A percentile compares a stretch with the other conserved stretches of the same genome.
Conservation (phyloP, 441 rosid species). For the Dalechampia spathulata region DNA sequence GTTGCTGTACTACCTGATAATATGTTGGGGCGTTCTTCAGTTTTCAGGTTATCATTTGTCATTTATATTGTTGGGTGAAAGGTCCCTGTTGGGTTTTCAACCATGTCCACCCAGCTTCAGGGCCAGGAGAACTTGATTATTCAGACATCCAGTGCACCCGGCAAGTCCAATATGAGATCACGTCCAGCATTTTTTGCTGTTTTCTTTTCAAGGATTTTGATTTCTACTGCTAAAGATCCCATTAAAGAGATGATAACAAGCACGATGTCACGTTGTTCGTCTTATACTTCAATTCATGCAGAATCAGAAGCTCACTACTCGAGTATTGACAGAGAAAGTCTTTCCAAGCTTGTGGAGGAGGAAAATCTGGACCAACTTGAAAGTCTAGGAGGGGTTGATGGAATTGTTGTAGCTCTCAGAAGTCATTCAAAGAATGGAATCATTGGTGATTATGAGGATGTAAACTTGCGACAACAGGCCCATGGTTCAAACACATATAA, state of each 20-base stretch:
- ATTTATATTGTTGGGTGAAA: not conserved
- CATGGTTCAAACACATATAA: slow-evolving; percentile 62
- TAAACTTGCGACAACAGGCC: slow-evolving; percentile 29
- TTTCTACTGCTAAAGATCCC: slow-evolving; percentile 7
- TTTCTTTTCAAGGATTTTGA: slow-evolving; percentile 41
- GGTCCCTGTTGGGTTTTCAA: not conserved
- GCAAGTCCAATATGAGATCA: slow-evolving; percentile 32
- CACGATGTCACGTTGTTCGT: slow-evolving; percentile 15
- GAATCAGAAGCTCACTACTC: slow-evolving; percentile 14
- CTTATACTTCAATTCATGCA: slow-evolving; percentile 26
- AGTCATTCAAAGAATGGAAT: slow-evolving; percentile 35
- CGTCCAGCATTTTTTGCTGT: slow-evolving; percentile 34
- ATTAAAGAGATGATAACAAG: not conserved
- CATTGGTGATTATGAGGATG: slow-evolving; percentile 18
- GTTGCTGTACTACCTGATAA: not conserved
- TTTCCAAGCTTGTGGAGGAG: slow-evolving; percentile 34
- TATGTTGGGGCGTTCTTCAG: too few relatives aligned
- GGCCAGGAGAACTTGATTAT: not conserved
- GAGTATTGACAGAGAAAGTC: slow-evolving; percentile 21
- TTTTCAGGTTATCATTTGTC: too few relatives aligned
- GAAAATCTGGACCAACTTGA: slow-evolving; percentile 27
- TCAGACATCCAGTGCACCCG: slow-evolving; percentile 26
- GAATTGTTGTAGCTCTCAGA: slow-evolving; percentile 29
- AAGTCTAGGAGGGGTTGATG: slow-evolving; percentile 30
- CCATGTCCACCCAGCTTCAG: not conserved